Evolutionary conservation across 768 basidiomycete species (phyloP), one percentile per base, ranked within the genome.

Genomic region (Filobasidium floriforme): DNA sequence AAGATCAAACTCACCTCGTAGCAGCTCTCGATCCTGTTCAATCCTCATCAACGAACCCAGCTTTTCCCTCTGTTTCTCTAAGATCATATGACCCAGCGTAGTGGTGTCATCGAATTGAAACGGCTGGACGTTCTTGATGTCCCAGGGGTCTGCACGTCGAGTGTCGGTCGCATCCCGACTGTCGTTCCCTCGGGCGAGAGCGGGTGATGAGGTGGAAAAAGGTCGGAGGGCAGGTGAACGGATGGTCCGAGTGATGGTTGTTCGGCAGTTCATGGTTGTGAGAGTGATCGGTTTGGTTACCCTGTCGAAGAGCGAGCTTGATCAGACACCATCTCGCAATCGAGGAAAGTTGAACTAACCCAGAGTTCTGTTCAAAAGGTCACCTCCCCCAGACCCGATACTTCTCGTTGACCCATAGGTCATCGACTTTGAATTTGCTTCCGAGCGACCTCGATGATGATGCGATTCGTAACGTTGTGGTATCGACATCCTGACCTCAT

Each of bases 1-100:
- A n/a, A n/a, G n/a, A n/a, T n/a, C n/a, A n/a, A n/a, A n/a, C 82
- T 75, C 66, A 92, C 92, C 87, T 72, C 89, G 86, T 60, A 94
- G 85, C 75, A 88, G 86, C 24, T 89, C 88, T 84, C 90, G 85
- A 79, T 94, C 91, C 70, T 89, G 86, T 76, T 92, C 90, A 66
- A 93, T 89, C 68, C 92, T 82, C 61, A 91, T 84, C 75, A 93
- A 80, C 75, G 91, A 89, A 70, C 89, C 84, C 51, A 92, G 79
- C 54, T 84, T 80, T 73, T 89, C 83, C 40, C 90, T 83, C 70
- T 92, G 86, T 73, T 89, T 85, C 65, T 85, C 83, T 59, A 92
- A 78, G 71, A 87, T 83, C 46, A 87, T 73, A 80, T 93, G 90
- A 19, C 87, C 89, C 26, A 82, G 81, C 29, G 86, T 82, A 15